Conservation (phyloP, 2,329 filamentous ascomycete species). For the Botrytis porri region DNA sequence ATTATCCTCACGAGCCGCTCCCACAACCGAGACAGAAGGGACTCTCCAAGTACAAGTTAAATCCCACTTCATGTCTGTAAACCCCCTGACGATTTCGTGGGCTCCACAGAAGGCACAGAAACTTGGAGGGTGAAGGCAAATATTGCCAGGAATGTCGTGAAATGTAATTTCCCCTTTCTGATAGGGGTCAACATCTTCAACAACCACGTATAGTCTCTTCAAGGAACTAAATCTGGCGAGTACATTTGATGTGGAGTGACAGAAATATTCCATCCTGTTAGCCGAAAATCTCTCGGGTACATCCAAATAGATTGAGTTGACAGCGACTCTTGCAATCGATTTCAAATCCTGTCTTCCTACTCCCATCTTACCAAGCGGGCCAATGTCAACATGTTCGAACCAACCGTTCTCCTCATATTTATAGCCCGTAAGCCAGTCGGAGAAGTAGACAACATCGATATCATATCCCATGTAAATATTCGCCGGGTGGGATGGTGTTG, state of each 20-base stretch:
- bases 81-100: not conserved
- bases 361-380: slow-evolving; percentile 10
- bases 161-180: not conserved
- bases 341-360: not conserved
- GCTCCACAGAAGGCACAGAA: not conserved
- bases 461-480: slow-evolving; percentile 9
- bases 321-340: not conserved
- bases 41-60: not conserved
- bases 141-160: not conserved
- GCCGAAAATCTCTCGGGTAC: not conserved
- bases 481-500: not conserved
- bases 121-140: not conserved
- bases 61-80: not conserved
- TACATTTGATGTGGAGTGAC: not conserved
- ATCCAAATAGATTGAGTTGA: slow-evolving; percentile 7
- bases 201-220: not conserved
- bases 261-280: not conserved
- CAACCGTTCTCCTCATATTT: not conserved
- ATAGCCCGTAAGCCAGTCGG: not conserved
- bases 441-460: slow-evolving; percentile 2
- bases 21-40: not conserved
- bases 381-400: slow-evolving; percentile 7
- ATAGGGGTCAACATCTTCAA: slow-evolving; percentile 10
- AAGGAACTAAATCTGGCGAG: not conserved
- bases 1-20: not conserved